Evolutionary conservation across 352 stramenopile species (phyloP), one percentile per base, ranked within the genome.

Genomic region (Globisporangium irregulare): DNA sequence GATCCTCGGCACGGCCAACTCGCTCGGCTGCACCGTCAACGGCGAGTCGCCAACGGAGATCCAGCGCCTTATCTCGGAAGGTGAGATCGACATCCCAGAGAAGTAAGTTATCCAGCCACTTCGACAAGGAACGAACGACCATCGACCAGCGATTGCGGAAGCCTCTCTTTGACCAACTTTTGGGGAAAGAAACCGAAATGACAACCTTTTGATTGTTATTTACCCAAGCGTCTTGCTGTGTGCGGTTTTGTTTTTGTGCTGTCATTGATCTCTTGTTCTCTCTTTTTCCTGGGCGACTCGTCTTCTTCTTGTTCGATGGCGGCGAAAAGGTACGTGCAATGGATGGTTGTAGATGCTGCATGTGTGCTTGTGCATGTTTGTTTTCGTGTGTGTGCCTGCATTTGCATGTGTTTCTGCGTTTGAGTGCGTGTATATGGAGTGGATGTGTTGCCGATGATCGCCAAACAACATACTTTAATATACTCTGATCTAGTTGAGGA

Each of bases 21-120:
- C 97, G 70, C 97, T 99, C 70, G 98, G 98, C 78, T 99, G 97
- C 95, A 99, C 97, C 70, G 98, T 99, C 67, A 99, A 99, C 81
- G 97, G 97, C 69, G 90, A 99, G 84, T 89, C 95, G 71, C 97
- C 97, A 34, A 96, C 90, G 67, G 96, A 99, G 80, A 98, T 99
- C 79, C 95, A 98, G 82, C 75, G 81, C 56, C 84, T 96, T 78
- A 99, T 99, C 79, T 90, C 97, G 66, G 96, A 98, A 79, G 97
- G 95, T 73, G 95, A 99, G 81, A 81, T 99, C 72, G 96, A 99
- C 79, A 98, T 99, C 78, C 96, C 97, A 67, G 94, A 98, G 71
- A 96, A 98, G 78, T 98, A 98, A 91, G 71, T 67, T 67, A 15
- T 68, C 14, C 25, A 29, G 27, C 24, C 24, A n/a, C n/a, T 34